Evolutionary conservation across 768 basidiomycete genomes (phyloP), one percentile per base, ranked within the genome.

Genomic region (Mycena vulgaris): DNA sequence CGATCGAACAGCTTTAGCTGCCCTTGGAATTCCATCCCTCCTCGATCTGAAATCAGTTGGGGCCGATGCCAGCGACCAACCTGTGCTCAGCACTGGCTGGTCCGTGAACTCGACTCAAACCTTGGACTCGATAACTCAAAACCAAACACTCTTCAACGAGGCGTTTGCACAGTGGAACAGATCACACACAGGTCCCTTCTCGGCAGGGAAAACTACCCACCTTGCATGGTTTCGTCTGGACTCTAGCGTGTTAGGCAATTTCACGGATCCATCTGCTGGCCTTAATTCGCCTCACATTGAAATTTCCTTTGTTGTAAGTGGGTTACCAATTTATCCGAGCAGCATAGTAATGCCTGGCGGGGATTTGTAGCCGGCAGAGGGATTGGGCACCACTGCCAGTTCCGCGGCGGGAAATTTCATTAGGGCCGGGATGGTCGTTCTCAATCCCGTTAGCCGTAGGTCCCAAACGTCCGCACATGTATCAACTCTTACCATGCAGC

Each of bases 1-100:
- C 6, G 73, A 77, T 37, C 42, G 21, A 16, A 35, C 58, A 5
- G 56, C 63, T 2, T 68, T 79, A 6, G 27, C 28, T 16, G 27
- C 33, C 3, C 28, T 75, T 3, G 72, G 72, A 30, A 75, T 77
- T 52, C 48, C 60, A 1, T 37, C 71, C 23, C 16, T 74, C 16
- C 49, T 70, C 25, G 59, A 77, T 42, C 67, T 78, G 3, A 76
- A 77, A 14, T 42, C 49, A 42, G 78, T 79, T n/a, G 79, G 79
- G 8, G 68, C 68, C 35, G 75, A 77, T 45, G 25, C 77, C 23
- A 47, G 66, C 8, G 79, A 79, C 68, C 79, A 80, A 47, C 73
- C 75, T 7, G 47, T 53, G 1, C 53, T 77, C 21, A 27, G 60
- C 11, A 64, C 27, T 31, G 68, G 51, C 31, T 77, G 75, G 76